A percentile compares a stretch with the other conserved stretches of the same genome.
Conservation (phyloP, 176 grass and related monocot species). For the Tillandsia fasciculata region DNA sequence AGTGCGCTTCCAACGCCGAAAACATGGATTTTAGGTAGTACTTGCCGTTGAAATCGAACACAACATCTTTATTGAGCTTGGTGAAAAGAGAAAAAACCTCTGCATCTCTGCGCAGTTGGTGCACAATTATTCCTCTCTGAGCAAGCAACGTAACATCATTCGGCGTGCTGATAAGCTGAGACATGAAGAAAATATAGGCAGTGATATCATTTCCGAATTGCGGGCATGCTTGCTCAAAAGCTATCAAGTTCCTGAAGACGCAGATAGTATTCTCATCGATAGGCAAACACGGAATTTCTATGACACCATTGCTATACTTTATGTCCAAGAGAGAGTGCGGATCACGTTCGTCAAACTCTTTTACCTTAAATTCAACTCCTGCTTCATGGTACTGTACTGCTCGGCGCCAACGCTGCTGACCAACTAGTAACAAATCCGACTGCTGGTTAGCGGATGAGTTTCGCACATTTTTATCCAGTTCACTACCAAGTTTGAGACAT, state of each 20-base stretch:
- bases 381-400: neutral
- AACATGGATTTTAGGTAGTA: slow-evolving; percentile 4
- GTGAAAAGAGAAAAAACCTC: slow-evolving; percentile 1
- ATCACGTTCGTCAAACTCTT: neutral
- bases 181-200: slow-evolving; percentile 15
- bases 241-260: slow-evolving; percentile 8
- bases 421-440: rapidly evolving
- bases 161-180: slow-evolving; percentile 7
- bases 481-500: neutral
- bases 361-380: neutral
- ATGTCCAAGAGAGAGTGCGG: slow-evolving; percentile 11
- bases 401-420: slow-evolving; percentile 4
- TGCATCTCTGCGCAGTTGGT: slow-evolving; percentile 12
- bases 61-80: neutral
- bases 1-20: slow-evolving; percentile 1
- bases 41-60: neutral
- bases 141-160: neutral
- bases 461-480: neutral
- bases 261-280: neutral
- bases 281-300: slow-evolving; percentile 14
- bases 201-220: slow-evolving; percentile 3
- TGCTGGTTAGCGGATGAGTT: neutral
- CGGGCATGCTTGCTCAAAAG: slow-evolving; percentile 11
- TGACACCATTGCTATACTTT: neutral
- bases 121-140: neutral